Conservation (phyloP, 805 yeast species). For the Komagataella mondaviorum region DNA sequence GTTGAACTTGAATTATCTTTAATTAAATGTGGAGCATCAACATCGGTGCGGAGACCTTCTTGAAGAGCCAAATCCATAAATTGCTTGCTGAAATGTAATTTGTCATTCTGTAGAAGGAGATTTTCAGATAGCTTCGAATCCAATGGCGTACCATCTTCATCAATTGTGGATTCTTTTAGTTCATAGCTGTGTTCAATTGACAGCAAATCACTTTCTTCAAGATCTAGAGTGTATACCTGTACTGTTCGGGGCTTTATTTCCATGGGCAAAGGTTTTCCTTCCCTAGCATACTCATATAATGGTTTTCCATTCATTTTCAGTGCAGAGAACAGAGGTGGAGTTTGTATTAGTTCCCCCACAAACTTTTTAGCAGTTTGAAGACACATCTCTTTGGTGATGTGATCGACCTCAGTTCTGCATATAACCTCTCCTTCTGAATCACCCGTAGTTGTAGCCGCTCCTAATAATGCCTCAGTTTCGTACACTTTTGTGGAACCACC, state of each 20-base stretch:
- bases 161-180: slow-evolving; percentile 25
- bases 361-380: slow-evolving; percentile 43
- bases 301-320: slow-evolving; percentile 91
- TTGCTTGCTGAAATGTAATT: slow-evolving; percentile 44
- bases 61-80: slow-evolving; percentile 30
- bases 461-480: slow-evolving; percentile 75
- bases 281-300: slow-evolving; percentile 85
- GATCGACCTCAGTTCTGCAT: slow-evolving; percentile 39
- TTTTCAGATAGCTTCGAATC: slow-evolving; percentile 22
- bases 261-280: slow-evolving; percentile 72
- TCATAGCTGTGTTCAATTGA: slow-evolving; percentile 41
- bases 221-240: slow-evolving; percentile 36
- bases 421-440: slow-evolving; percentile 82
- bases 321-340: slow-evolving; percentile 94
- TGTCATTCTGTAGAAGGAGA: slow-evolving; percentile 52
- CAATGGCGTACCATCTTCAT: slow-evolving; percentile 32
- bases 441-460: slow-evolving; percentile 87
- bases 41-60: slow-evolving; percentile 18
- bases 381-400: slow-evolving; percentile 41
- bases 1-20: slow-evolving; percentile 9
- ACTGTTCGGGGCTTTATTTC: slow-evolving; percentile 72
- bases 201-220: slow-evolving; percentile 37
- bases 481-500: slow-evolving; percentile 69
- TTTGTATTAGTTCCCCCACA: slow-evolving; percentile 71
- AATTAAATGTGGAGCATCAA: slow-evolving; percentile 4